Conservation (phyloP, 2,329 filamentous ascomycete genomes). For the Aureobasidium lini region DNA sequence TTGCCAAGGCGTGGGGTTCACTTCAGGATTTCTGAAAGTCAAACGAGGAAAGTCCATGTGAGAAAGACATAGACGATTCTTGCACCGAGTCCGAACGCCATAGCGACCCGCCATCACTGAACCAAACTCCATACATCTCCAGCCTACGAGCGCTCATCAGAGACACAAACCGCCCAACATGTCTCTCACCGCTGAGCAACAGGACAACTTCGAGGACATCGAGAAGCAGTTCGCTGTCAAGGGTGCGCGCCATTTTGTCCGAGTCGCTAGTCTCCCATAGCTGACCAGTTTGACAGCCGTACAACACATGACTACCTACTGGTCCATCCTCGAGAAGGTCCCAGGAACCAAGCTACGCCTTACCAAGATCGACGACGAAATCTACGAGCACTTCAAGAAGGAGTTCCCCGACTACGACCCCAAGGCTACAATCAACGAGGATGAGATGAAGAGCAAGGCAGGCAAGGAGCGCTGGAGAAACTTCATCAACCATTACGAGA, state of each 20-base stretch:
- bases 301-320: constrained; percentile 95
- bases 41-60: not conserved
- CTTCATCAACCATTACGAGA: constrained; percentile 91
- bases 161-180: constrained; percentile 18
- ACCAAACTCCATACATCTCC: too few relatives aligned
- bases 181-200: constrained; percentile 46
- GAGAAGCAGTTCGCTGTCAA: constrained; percentile 99
- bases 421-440: constrained; percentile 71
- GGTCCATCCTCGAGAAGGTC: constrained; percentile 86
- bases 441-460: constrained; percentile 93
- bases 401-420: constrained; percentile 94
- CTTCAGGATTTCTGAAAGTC: constrained; percentile 5
- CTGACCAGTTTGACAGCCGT: constrained; percentile 51
- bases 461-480: constrained; percentile 93
- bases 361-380: constrained; percentile 92
- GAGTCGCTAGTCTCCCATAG: not conserved
- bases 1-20: constrained; percentile 9
- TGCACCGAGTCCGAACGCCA: not conserved
- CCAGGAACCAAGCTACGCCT: constrained; percentile 82
- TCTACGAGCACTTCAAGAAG: constrained; percentile 76
- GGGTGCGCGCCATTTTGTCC: constrained; percentile 42
- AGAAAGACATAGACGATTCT: not conserved
- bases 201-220: constrained; percentile 62
- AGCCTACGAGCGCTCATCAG: not conserved
- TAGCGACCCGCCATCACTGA: not conserved